These are phyloP conservation scores for Coniosporium tulheliwenetii DNA, from an alignment of 2,329 filamentous ascomycete genomes.

Conservation along the genomic window DNA sequence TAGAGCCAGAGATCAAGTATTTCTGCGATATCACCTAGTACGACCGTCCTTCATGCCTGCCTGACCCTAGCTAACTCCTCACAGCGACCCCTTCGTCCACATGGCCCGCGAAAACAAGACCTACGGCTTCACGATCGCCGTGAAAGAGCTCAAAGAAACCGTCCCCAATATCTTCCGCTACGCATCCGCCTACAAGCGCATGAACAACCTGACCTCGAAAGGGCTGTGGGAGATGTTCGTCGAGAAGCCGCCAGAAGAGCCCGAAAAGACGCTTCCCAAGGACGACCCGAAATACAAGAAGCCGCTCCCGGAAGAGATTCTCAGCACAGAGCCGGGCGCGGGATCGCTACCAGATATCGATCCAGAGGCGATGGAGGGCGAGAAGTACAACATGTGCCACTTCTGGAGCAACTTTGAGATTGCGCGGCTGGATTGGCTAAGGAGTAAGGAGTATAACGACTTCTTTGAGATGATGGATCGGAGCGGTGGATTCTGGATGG, in stretches of 20 bases:
- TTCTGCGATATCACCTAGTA: conserved; percentile 99
- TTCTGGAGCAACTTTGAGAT: conserved; percentile 99
- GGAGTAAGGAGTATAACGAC: conserved; percentile 92
- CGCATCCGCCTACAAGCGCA: conserved; percentile 91
- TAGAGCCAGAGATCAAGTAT: conserved; percentile 99
- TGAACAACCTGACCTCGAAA: conserved; percentile 77
- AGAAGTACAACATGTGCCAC: conserved; percentile 99
- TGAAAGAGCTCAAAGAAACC: conserved; percentile 94
- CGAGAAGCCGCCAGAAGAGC: conserved; percentile 54
- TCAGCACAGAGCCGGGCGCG: conserved; percentile 57
- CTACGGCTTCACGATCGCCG: conserved; percentile 96
- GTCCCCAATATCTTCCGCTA: conserved; percentile 98
- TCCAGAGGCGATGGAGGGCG: conserved; percentile 86
- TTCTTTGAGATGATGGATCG: conserved; percentile 99
- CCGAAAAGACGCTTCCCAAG: conserved; percentile 30
- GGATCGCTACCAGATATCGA: conserved; percentile 68
- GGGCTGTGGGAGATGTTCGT: conserved; percentile 99
- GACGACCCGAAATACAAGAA: conserved; percentile 47
- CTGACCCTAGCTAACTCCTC: conserved; percentile 14
- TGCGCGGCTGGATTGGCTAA: conserved; percentile 84
- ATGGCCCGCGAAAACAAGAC: conserved; percentile 95
- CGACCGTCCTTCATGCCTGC: conserved; percentile 13
- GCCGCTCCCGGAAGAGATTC: conserved; percentile 63
- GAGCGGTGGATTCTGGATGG: conserved; percentile 98
- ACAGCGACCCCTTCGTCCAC: conserved; percentile 80